Percentiles rank a stretch among this genome's conserved stretches.
These are phyloP conservation scores for Exophiala bonariae DNA, from an alignment of 2,329 filamentous ascomycete genomes.

Conservation along the genomic window DNA sequence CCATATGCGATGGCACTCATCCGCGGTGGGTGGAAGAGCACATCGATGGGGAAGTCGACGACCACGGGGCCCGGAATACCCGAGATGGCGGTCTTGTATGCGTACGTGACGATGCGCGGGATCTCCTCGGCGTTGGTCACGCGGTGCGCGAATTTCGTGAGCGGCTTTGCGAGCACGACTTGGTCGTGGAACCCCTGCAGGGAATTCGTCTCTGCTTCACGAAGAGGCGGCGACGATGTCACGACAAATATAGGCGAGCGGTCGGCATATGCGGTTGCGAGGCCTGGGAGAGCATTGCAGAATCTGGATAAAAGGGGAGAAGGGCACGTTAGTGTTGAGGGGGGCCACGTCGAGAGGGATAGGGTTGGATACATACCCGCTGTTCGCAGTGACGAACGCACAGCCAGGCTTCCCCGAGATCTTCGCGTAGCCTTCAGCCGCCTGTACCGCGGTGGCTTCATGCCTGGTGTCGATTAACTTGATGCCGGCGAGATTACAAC, in stretches of 20 bases:
- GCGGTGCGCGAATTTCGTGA: slow-evolving; percentile 49
- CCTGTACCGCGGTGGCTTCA: slow-evolving; percentile 50
- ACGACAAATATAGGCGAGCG: slow-evolving; percentile 47
- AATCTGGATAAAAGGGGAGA: too few species aligned
- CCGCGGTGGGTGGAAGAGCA: slow-evolving; percentile 44
- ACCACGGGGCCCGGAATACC: slow-evolving; percentile 41
- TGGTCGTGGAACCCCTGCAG: slow-evolving; percentile 51
- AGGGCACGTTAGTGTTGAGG: too few species aligned
- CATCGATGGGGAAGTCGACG: slow-evolving; percentile 35
- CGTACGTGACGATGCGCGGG: slow-evolving; percentile 45
- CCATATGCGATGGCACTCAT: slow-evolving; percentile 42
- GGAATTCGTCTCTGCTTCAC: slow-evolving; percentile 48
- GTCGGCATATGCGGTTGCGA: slow-evolving; percentile 48
- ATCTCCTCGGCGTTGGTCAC: slow-evolving; percentile 47
- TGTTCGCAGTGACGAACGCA: slow-evolving; percentile 51
- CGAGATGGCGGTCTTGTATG: slow-evolving; percentile 39
- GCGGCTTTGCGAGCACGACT: slow-evolving; percentile 42
- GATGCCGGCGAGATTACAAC: slow-evolving; percentile 42
- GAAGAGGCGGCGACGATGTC: slow-evolving; percentile 45
- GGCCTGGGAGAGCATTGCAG: slow-evolving; percentile 46
- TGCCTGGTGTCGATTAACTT: slow-evolving; percentile 48
- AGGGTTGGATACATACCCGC: slow-evolving; percentile 36
- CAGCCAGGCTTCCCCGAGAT: slow-evolving; percentile 45
- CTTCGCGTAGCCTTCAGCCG: slow-evolving; percentile 48
- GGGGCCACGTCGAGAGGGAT: not conserved